Conservation (phyloP, 139 green algal species). For the Picochlorum sp. region DNA sequence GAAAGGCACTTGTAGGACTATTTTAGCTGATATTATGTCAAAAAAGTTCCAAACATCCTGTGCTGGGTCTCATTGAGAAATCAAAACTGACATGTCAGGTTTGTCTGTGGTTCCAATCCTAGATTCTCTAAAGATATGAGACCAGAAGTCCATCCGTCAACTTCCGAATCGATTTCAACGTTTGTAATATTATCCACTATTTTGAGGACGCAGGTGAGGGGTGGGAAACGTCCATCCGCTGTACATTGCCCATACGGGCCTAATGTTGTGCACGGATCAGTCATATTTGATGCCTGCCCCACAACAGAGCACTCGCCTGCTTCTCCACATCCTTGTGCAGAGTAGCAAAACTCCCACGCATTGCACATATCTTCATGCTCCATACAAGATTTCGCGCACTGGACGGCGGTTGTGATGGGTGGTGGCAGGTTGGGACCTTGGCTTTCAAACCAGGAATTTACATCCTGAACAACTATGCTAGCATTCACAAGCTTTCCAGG, state of each 20-base stretch:
- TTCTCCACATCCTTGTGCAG: slow-evolving; percentile 1
- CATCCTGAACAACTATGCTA: background rate
- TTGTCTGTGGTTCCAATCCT: background rate
- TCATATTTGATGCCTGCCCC: no score
- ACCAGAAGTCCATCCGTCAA: slow-evolving; percentile 4
- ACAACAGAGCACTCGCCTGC: no score
- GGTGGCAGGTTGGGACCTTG: background rate
- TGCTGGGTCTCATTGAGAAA: no score
- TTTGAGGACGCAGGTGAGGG: slow-evolving; percentile 4
- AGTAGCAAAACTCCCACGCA: slow-evolving; percentile 8
- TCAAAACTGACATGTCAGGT: slow-evolving; percentile 2
- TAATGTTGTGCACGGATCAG: background rate
- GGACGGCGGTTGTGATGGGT: background rate
- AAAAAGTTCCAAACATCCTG: no score
- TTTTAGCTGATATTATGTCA: no score
- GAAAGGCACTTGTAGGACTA: no score
- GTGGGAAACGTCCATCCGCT: background rate
- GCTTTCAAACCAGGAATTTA: background rate
- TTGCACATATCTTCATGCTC: background rate
- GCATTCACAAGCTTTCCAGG: background rate
- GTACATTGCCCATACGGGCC: slow-evolving; percentile 6
- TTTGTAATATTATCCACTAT: background rate
- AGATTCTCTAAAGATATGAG: background rate
- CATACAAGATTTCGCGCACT: slow-evolving; percentile 2
- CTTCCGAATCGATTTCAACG: background rate